Evolutionary conservation across 305 asterid genomes (phyloP).

Genomic region (Rubia occidens): DNA sequence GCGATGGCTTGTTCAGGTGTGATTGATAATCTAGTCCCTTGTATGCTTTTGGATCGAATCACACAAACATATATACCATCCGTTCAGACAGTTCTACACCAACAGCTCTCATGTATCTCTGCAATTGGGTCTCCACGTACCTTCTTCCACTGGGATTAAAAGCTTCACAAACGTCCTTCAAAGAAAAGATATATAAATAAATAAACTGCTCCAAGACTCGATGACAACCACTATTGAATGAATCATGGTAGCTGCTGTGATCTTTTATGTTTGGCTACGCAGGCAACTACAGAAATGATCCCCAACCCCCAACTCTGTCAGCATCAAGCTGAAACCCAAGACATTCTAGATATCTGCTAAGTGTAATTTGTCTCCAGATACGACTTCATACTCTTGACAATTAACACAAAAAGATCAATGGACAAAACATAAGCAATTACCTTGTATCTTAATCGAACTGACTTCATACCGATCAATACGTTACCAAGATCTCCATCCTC

Average conservation of each 20-base stretch:
- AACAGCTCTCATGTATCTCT: conserved; percentile 48
- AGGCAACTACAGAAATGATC: background rate
- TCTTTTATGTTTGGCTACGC: background rate
- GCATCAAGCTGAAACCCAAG: background rate
- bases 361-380: background rate
- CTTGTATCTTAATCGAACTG: conserved; percentile 54
- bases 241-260: background rate
- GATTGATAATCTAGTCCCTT: background rate
- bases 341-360: conserved; percentile 1
- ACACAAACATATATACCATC: conserved; percentile 53
- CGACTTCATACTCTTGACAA: background rate
- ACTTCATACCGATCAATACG: conserved; percentile 58
- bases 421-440: conserved; percentile 26
- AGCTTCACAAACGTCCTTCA: conserved; percentile 62
- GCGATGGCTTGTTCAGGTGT: background rate
- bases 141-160: conserved; percentile 49
- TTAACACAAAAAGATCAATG: conserved; percentile 5
- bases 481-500: conserved; percentile 46
- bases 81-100: conserved; percentile 69
- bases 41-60: conserved; percentile 1
- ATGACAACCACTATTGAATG: background rate
- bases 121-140: conserved; percentile 47
- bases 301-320: background rate
- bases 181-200: conserved; percentile 16
- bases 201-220: conserved; percentile 1